Percentiles rank a stretch among this genome's conserved stretches.
These are phyloP conservation scores for Thozetella sp. DNA, from an alignment of 495 filamentous ascomycete genomes.

Conservation along the genomic window DNA sequence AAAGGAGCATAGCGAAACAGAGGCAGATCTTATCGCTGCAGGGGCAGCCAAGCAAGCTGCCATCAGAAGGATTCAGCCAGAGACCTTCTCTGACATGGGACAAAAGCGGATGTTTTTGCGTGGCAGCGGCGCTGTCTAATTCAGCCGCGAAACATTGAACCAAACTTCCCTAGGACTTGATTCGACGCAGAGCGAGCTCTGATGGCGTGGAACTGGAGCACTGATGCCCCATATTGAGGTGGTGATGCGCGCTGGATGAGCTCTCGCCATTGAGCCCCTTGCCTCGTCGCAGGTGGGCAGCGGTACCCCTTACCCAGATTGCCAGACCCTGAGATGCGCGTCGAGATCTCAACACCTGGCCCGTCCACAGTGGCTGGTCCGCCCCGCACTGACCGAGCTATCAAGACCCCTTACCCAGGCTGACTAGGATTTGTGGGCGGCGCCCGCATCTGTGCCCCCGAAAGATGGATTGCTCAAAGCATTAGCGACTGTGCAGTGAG, in stretches of 20 bases:
- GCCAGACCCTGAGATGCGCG: neutral
- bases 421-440: neutral
- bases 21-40: neutral
- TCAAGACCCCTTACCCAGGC: slow-evolving; percentile 1
- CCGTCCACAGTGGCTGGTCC: slow-evolving; percentile 1
- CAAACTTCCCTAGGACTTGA: slow-evolving; percentile 9
- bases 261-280: too few species aligned
- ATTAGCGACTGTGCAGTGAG: too few species aligned
- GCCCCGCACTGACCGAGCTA: neutral
- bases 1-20: neutral
- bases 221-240: neutral
- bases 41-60: neutral
- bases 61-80: slow-evolving; percentile 15
- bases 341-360: neutral
- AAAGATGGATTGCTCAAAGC: too few species aligned
- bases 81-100: slow-evolving; percentile 9
- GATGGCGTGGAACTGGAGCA: slow-evolving; percentile 9
- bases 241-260: neutral
- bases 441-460: too few species aligned
- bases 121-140: slow-evolving; percentile 8
- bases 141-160: slow-evolving; percentile 23
- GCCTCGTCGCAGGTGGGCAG: neutral
- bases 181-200: slow-evolving; percentile 27
- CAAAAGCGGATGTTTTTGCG: slow-evolving; percentile 5
- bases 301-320: neutral